Base-by-base conservation (phyloP, 345 rosid species). In the Jatropha curcas region DNA sequence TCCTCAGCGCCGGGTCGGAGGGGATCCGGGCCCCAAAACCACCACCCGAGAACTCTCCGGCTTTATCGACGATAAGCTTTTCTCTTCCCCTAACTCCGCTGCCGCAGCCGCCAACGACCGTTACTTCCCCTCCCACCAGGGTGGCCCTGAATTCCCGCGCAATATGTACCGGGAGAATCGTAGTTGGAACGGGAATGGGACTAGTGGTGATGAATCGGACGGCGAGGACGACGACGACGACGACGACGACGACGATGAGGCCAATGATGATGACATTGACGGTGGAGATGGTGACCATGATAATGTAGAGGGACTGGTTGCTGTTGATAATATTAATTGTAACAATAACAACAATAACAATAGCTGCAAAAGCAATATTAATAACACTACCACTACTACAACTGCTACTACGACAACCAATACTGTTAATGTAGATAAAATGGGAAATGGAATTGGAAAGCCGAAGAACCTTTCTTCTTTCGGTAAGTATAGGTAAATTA, bases 1-100 rank as follows among this genome's bases (percentile, higher is more conserved):
- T 56, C 60, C 70, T 22, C 70, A 2, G 51, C 25, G 69, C 83
- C 48, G 53, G 20, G 55, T 46, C 62, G 71, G 51, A 3, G 76
- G 63, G n/a, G 94, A 82, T 45, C 83, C 91, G 27, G 74, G 31
- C 14, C 70, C 82, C 25, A 86, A 86, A 80, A 80, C 82, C 35
- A 62, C 60, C 11, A 72, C 75, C 65, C 77, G 88, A 24, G 89
- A 89, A 50, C 88, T 90, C 55, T 61, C 90, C 48, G 83, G 83
- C 16, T 84, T 86, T 81, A 80, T 80, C 65, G 85, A 81, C 70
- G 82, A 78, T 55, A 86, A 86, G 76, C 37, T 83, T 56, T 82
- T 86, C 76, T 57, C 83, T 35, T 64, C 79, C 41, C n/a, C 71
- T 22, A 56, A 35, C 45, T n/a, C 72, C 12, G 19, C 79, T 9